Conservation (phyloP, 1,139 yeast species). For the Suhomyces wounanorum region DNA sequence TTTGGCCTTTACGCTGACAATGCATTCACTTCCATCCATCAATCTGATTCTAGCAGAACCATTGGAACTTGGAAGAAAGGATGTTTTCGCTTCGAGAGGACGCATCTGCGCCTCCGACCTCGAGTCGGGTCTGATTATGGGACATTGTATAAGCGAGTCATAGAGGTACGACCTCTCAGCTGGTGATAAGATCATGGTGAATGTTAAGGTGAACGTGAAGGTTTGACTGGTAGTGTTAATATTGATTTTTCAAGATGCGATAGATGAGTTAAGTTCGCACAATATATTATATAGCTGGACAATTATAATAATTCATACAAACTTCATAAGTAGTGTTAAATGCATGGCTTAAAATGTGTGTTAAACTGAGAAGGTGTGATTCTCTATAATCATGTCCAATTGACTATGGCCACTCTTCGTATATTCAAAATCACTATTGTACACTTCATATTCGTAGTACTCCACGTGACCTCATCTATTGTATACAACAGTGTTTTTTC, state of each 20-base stretch:
- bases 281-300: background rate
- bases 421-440: no score
- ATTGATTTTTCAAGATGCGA: slow-evolving; percentile 7
- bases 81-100: slow-evolving; percentile 80
- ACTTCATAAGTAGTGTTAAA: no score
- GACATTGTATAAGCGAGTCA: slow-evolving; percentile 64
- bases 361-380: no score
- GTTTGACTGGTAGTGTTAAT: background rate
- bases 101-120: slow-evolving; percentile 72
- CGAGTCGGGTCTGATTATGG: slow-evolving; percentile 83
- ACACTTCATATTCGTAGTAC: no score
- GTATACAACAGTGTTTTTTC: background rate
- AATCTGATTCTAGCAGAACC: slow-evolving; percentile 88
- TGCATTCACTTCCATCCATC: slow-evolving; percentile 89
- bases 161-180: slow-evolving; percentile 82
- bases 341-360: no score
- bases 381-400: no score
- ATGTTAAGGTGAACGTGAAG: background rate
- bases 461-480: background rate
- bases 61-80: slow-evolving; percentile 81
- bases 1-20: slow-evolving; percentile 83
- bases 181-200: slow-evolving; percentile 67
- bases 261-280: background rate
- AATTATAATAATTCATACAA: no score
- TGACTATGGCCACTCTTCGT: no score